These are phyloP conservation scores for Acer negundo DNA, from an alignment of 345 rosid species.

Conservation along the genomic window DNA sequence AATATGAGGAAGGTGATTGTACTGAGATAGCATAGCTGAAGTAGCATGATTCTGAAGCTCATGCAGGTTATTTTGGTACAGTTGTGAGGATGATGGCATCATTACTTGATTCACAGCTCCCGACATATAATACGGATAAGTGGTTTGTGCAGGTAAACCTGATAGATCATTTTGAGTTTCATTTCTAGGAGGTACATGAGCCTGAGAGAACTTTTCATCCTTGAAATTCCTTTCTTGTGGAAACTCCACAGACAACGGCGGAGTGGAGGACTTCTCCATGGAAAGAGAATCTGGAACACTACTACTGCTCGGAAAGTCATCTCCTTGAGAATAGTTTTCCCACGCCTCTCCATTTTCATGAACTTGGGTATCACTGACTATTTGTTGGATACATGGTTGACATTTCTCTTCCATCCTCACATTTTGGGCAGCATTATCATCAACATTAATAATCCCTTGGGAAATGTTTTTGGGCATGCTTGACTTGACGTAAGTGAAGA, in stretches of 20 bases:
- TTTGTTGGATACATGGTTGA: slow-evolving; percentile 33
- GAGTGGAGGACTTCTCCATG: slow-evolving; percentile 63
- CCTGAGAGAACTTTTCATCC: slow-evolving; percentile 42
- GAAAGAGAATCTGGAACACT: slow-evolving; percentile 57
- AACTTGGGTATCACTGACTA: slow-evolving; percentile 33
- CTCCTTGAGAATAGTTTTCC: slow-evolving; percentile 58
- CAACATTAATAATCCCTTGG: slow-evolving; percentile 24
- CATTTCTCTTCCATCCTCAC: slow-evolving; percentile 38
- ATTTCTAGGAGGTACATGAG: slow-evolving; percentile 38
- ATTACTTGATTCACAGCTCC: slow-evolving; percentile 77
- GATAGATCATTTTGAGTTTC: slow-evolving; percentile 51
- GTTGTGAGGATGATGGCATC: slow-evolving; percentile 63
- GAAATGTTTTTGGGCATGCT: slow-evolving; percentile 38
- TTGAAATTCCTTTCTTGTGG: slow-evolving; percentile 41
- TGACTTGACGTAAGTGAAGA: slow-evolving; percentile 88
- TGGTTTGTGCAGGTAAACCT: slow-evolving; percentile 51
- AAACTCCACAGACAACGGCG: slow-evolving; percentile 56
- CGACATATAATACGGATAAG: slow-evolving; percentile 70
- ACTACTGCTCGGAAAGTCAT: slow-evolving; percentile 55
- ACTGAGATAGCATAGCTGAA: slow-evolving; percentile 57
- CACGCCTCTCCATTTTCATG: slow-evolving; percentile 53
- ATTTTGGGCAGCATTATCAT: slow-evolving; percentile 29
- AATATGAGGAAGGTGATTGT: slow-evolving; percentile 68
- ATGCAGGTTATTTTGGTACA: slow-evolving; percentile 53
- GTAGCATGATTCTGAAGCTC: slow-evolving; percentile 50